Evolutionary conservation across 768 basidiomycete genomes (phyloP).

Genomic region (Mycena galericulata): DNA sequence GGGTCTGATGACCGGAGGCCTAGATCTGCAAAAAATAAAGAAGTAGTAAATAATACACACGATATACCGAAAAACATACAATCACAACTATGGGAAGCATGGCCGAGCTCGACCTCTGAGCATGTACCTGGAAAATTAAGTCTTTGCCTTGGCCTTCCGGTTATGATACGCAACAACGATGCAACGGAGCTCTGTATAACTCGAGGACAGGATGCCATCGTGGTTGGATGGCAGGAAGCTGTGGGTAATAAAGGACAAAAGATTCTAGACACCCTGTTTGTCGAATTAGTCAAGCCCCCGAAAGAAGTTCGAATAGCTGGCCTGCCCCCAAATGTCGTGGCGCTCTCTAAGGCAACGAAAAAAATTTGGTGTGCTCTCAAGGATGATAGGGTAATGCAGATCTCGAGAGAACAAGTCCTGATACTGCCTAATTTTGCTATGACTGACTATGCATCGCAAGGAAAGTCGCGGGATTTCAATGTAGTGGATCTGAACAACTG

Average conservation of each 20-base stretch:
- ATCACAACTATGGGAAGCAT: background rate
- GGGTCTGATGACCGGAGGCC: background rate
- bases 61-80: background rate
- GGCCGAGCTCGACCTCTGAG: conserved; percentile 3
- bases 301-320: conserved; percentile 37
- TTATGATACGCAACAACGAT: conserved; percentile 47
- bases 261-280: conserved; percentile 45
- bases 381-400: conserved; percentile 27
- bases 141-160: conserved; percentile 48
- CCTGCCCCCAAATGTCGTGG: conserved; percentile 47
- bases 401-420: conserved; percentile 41
- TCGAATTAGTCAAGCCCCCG: conserved; percentile 42
- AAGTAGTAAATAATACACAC: background rate
- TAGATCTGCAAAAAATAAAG: background rate
- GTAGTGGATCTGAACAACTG: conserved; percentile 41
- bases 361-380: conserved; percentile 27
- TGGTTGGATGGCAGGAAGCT: conserved; percentile 42
- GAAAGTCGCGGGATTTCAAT: conserved; percentile 44
- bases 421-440: conserved; percentile 46
- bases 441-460: conserved; percentile 51
- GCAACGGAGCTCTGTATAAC: conserved; percentile 51
- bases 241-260: conserved; percentile 23
- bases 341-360: conserved; percentile 25
- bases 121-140: conserved; percentile 42
- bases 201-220: conserved; percentile 46